Conservation (phyloP, 2,329 filamentous ascomycete species). For the Penicillium sp. region DNA sequence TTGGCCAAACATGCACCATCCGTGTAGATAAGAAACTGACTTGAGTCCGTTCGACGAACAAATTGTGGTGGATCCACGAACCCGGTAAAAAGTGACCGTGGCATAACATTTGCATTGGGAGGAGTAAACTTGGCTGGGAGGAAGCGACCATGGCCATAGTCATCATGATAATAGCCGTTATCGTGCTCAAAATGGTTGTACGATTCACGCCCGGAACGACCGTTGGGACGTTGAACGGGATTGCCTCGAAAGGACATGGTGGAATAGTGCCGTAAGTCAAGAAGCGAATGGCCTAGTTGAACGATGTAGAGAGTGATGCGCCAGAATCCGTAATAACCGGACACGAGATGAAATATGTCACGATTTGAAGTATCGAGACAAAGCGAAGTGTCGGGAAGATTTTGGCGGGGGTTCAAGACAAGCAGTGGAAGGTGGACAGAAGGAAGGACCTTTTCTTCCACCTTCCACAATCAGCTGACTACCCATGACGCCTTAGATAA, state of each 20-base stretch:
- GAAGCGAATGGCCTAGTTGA: neutral
- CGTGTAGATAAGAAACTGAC: slow-evolving; percentile 40
- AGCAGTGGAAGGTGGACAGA: neutral
- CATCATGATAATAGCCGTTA: too few relatives aligned
- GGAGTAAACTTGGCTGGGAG: slow-evolving; percentile 33
- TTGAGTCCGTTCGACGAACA: slow-evolving; percentile 27
- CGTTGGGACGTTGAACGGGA: neutral
- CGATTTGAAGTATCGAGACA: too few relatives aligned
- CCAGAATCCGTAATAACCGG: too few relatives aligned
- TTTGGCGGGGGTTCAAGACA: too few relatives aligned
- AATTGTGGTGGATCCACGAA: neutral
- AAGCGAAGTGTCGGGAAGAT: too few relatives aligned
- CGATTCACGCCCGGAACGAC: neutral
- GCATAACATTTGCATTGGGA: slow-evolving; percentile 10
- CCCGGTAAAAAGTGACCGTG: neutral
- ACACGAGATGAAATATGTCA: too few relatives aligned
- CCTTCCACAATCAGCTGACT: neutral
- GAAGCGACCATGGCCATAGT: too few relatives aligned
- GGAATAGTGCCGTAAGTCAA: neutral
- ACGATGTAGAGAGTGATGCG: neutral
- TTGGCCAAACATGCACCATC: slow-evolving; percentile 47
- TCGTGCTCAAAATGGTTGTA: neutral
- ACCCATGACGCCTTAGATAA: too few relatives aligned
- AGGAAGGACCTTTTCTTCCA: neutral
- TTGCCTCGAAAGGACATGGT: neutral